Base-by-base conservation (phyloP, 1,284 basidiomycete species). In the Butyriboletus regius region DNA sequence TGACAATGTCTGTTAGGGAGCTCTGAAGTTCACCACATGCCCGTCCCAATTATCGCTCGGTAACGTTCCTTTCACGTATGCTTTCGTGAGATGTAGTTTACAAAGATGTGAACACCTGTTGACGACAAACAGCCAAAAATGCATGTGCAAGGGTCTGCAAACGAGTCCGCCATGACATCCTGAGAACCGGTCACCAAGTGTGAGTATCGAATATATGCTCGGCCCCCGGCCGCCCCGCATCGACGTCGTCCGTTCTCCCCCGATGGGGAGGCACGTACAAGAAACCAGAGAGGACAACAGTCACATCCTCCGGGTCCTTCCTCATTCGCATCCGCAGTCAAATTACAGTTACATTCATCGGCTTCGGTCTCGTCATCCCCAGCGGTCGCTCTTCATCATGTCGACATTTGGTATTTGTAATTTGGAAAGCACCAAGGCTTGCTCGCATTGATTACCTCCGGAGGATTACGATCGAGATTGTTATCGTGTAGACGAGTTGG, bases 291-390 rank as follows among this genome's bases (percentile, higher is more conserved):
- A 7, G 6, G 15, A 14, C 31, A 17, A 9, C 14, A 22, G 28
- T 31, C 22, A 55, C 33, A 14, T 20, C 14, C 20, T 15, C 38
- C 36, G 41, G 18, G 1, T 13, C 33, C 44, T 55, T 56, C 54
- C 39, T 57, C 29, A 17, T 12, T 32, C 32, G 28, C 13, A 18
- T 33, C 50, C 50, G 51, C 24, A 57, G 49, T 33, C 46, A 34
- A 35, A 7, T 12, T 14, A 32, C 28, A 15, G 33, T 46, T 28
- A 20, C 13, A 17, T 13, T 8, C 45, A 9, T 38, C 10, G n/a
- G 8, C 33, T 44, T 57, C 33, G 13, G 10, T n/a, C 42, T 26
- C 8, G 10, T 18, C 34, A 22, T 46, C 32, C 31, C 9, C 17
- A 31, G 28, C 37, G 12, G 31, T 17, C 15, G 24, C 9, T n/a